These are phyloP conservation scores for Ophiorrhiza pumila DNA, from an alignment of 257 asterid species.

Conservation along the genomic window DNA sequence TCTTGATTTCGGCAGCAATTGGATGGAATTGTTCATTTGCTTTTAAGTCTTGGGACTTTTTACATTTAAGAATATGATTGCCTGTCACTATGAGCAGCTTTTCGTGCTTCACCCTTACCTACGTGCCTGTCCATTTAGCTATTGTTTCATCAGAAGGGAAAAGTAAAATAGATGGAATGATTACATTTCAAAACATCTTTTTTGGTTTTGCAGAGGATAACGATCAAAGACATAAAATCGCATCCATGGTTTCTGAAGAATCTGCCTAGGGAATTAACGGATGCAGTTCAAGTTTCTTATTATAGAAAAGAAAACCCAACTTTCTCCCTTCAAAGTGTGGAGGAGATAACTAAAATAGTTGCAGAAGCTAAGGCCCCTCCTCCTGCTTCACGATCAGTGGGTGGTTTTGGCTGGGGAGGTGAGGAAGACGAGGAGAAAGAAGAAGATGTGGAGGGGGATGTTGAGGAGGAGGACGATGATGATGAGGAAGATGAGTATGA, in stretches of 20 bases:
- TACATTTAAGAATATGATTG: neutral
- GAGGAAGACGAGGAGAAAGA: slow-evolving; percentile 53
- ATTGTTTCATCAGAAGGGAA: neutral
- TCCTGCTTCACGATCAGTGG: slow-evolving; percentile 50
- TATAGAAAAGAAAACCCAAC: slow-evolving; percentile 64
- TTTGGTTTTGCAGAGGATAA: slow-evolving; percentile 48
- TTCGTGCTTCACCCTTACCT: neutral
- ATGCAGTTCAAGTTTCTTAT: slow-evolving; percentile 61
- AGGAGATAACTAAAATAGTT: slow-evolving; percentile 70
- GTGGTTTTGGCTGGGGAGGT: slow-evolving; percentile 77
- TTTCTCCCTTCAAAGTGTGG: slow-evolving; percentile 55
- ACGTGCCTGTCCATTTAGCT: neutral
- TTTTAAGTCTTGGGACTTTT: neutral
- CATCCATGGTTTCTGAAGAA: slow-evolving; percentile 88
- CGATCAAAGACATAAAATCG: slow-evolving; percentile 59
- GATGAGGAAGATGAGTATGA: slow-evolving; percentile 74
- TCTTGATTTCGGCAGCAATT: neutral
- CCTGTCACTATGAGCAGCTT: neutral
- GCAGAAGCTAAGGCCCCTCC: slow-evolving; percentile 67
- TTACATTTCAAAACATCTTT: neutral
- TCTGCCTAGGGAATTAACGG: slow-evolving; percentile 71
- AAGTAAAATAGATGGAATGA: neutral
- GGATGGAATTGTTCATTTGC: neutral
- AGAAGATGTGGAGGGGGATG: slow-evolving; percentile 43
- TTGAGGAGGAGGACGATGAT: slow-evolving; percentile 38